A percentile compares a stretch with the other conserved stretches of the same genome.
Evolutionary conservation across 2,329 filamentous ascomycete species (phyloP).

Genomic region (Scedosporium boydii): DNA sequence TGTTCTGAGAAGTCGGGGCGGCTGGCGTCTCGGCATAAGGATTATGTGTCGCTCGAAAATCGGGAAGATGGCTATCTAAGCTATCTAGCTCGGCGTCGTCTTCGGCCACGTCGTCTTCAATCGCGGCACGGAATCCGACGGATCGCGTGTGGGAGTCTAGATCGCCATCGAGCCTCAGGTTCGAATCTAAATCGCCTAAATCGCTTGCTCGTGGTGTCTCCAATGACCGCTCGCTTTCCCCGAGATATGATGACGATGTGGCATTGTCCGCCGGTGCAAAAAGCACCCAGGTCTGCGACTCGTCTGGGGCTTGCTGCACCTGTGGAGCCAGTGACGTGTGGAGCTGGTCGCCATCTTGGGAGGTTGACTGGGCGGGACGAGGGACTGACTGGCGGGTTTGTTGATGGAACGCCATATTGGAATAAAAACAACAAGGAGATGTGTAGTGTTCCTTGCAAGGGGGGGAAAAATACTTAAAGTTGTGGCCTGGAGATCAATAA

Average conservation of each 20-base stretch:
- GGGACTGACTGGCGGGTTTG: constrained; percentile 43
- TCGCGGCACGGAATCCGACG: constrained; percentile 20
- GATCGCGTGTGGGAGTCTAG: constrained; percentile 14
- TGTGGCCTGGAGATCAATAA: neutral
- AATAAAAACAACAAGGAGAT: neutral
- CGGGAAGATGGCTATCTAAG: constrained; percentile 82
- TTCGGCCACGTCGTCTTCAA: constrained; percentile 31
- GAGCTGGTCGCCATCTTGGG: neutral
- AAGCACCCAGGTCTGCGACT: constrained; percentile 90
- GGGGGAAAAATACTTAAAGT: neutral
- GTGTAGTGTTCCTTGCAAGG: neutral
- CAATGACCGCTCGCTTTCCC: constrained; percentile 57
- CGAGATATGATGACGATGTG: constrained; percentile 57
- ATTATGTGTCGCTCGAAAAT: constrained; percentile 59
- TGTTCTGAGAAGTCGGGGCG: constrained; percentile 40
- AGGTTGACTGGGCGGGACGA: constrained; percentile 17
- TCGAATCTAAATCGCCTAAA: constrained; percentile 65
- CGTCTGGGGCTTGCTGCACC: constrained; percentile 35
- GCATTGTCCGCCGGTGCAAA: constrained; percentile 66
- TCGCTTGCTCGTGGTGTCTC: constrained; percentile 67
- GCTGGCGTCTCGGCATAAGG: constrained; percentile 26
- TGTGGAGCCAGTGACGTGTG: constrained; percentile 14
- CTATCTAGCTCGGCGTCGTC: constrained; percentile 82
- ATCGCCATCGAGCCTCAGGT: constrained; percentile 2
- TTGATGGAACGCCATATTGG: constrained; percentile 50